phyloP scores from a whole-genome alignment of 805 yeast species.

The Sugiyamaella mastotermitis region DNA sequence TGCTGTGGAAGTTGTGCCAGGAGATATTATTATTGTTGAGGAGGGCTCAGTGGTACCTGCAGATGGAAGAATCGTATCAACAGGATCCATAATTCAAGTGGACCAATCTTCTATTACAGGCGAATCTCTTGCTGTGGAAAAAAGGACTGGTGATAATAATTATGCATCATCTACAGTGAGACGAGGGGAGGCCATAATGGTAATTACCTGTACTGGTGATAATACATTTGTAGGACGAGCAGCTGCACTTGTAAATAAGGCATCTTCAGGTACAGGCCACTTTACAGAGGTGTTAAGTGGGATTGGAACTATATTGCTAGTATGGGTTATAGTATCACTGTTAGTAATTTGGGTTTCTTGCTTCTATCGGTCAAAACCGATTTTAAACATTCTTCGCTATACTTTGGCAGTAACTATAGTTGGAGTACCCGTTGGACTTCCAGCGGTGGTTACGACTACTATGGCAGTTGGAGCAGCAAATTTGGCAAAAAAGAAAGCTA shows the following conservation, averaged over 20 bases:
- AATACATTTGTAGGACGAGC: constrained; percentile 95
- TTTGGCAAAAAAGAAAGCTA: constrained; percentile 94
- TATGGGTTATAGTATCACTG: constrained; percentile 80
- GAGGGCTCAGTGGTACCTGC: constrained; percentile 92
- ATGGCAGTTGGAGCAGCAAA: constrained; percentile 99
- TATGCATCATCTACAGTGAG: constrained; percentile 93
- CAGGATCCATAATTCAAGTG: constrained; percentile 79
- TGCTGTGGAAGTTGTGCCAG: constrained; percentile 86
- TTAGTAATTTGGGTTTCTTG: constrained; percentile 87
- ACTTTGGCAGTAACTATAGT: constrained; percentile 92
- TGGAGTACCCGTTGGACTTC: constrained; percentile 98
- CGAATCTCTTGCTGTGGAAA: constrained; percentile 94
- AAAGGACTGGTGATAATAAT: constrained; percentile 77
- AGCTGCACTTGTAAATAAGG: constrained; percentile 93
- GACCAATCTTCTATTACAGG: constrained; percentile 98
- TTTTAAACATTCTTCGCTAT: constrained; percentile 84
- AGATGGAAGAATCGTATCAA: constrained; percentile 84
- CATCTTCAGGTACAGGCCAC: constrained; percentile 90
- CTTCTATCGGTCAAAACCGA: constrained; percentile 86
- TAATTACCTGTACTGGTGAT: constrained; percentile 94
- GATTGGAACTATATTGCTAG: constrained; percentile 89
- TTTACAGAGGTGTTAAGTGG: constrained; percentile 97
- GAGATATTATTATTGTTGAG: constrained; percentile 88
- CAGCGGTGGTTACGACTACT: constrained; percentile 97
- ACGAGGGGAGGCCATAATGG: constrained; percentile 92